phyloP scores from a whole-genome alignment of 108 stramenopile species.

The Cylindrotheca fusiformis region DNA sequence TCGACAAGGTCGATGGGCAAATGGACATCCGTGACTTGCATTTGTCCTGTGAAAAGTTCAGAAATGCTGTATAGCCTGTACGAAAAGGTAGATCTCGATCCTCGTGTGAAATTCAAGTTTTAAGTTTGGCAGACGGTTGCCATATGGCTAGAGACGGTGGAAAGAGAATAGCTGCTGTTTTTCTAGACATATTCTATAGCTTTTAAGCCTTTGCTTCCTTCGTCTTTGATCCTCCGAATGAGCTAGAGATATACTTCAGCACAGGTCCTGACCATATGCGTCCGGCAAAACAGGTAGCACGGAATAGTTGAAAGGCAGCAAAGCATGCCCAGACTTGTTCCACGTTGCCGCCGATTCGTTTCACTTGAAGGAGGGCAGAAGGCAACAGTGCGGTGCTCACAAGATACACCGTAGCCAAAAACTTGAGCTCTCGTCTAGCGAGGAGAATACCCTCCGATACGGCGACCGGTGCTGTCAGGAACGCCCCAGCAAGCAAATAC shows the following conservation, averaged over 20 bases:
- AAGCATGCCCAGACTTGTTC: conserved; percentile 81
- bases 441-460: conserved; percentile 81
- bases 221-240: too few relatives aligned
- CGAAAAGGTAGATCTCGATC: conserved; percentile 75
- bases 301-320: conserved; percentile 80
- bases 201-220: too few relatives aligned
- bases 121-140: too few relatives aligned
- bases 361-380: conserved; percentile 61
- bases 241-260: too few relatives aligned
- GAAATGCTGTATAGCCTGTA: conserved; percentile 87
- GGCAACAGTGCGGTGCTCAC: conserved; percentile 75
- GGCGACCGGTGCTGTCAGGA: conserved; percentile 81
- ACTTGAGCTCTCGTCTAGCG: conserved; percentile 70
- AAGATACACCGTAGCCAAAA: conserved; percentile 70
- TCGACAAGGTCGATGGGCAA: conserved; percentile 66
- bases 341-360: conserved; percentile 59
- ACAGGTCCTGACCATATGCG: conserved; percentile 50
- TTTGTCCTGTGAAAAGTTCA: conserved; percentile 76
- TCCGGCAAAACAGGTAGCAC: conserved; percentile 71
- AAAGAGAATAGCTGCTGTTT: too few relatives aligned
- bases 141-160: too few relatives aligned
- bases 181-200: too few relatives aligned
- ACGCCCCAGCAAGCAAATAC: conserved; percentile 64
- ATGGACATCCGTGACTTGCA: conserved; percentile 83
- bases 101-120: conserved; percentile 90